phyloP scores from a whole-genome alignment of 768 basidiomycete species.

The Rhodotorula graminis region DNA sequence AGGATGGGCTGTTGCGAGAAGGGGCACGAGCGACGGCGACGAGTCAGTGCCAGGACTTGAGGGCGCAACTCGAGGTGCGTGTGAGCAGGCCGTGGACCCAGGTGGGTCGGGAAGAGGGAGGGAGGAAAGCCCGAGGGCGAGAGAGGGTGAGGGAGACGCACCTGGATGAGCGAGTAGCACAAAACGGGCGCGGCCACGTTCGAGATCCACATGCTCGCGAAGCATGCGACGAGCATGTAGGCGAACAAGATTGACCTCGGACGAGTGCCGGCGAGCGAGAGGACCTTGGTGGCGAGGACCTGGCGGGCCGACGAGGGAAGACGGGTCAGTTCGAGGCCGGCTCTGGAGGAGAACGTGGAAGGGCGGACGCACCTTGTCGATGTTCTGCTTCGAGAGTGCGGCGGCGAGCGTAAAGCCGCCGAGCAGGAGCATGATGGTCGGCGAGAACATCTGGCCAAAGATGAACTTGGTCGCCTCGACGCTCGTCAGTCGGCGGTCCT shows the following conservation, averaged over 20 bases:
- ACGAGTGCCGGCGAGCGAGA: slow-evolving; percentile 80
- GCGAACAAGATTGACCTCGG: slow-evolving; percentile 83
- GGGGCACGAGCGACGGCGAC: no score
- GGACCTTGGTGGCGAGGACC: slow-evolving; percentile 80
- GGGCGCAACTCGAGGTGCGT: background rate
- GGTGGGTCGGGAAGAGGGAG: no score
- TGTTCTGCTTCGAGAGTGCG: slow-evolving; percentile 88
- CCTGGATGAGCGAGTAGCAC: slow-evolving; percentile 91
- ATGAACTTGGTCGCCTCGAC: slow-evolving; percentile 81
- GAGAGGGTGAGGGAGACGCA: slow-evolving; percentile 47
- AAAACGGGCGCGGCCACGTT: slow-evolving; percentile 97
- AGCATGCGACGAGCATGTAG: slow-evolving; percentile 94
- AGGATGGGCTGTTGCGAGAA: slow-evolving; percentile 68
- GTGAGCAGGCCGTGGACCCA: no score
- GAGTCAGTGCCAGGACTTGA: background rate
- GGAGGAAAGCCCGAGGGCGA: background rate
- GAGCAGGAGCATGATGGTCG: slow-evolving; percentile 89
- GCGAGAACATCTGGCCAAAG: slow-evolving; percentile 93
- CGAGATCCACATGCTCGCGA: slow-evolving; percentile 99
- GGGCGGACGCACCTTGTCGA: slow-evolving; percentile 57
- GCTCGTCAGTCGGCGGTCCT: slow-evolving; percentile 54
- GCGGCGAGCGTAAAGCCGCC: slow-evolving; percentile 92
- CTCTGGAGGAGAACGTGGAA: background rate
- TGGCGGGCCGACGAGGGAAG: no score
- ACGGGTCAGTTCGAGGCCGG: slow-evolving; percentile 44